Evolutionary conservation across 1,139 yeast genomes (phyloP).

Genomic region (Geotrichum candidum): DNA sequence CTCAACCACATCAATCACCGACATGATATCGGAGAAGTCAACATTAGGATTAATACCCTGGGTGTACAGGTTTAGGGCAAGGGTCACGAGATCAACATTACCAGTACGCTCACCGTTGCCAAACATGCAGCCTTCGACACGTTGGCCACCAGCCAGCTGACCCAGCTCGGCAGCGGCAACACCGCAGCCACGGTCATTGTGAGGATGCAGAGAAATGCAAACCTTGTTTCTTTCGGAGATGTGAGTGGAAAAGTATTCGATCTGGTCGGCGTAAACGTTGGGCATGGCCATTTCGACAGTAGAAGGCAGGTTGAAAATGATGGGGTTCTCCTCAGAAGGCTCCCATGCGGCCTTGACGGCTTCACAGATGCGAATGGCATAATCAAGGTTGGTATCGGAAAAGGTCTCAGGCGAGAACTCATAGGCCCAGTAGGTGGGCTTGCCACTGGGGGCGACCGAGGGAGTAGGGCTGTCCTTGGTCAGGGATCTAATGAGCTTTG

Average conservation of each 20-base stretch:
- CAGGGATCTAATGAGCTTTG: conserved; percentile 69
- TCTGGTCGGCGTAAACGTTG: conserved; percentile 92
- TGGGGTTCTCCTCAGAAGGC: conserved; percentile 75
- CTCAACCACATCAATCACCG: conserved; percentile 81
- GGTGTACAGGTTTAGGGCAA: conserved; percentile 88
- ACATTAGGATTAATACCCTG: conserved; percentile 84
- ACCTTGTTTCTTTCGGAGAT: conserved; percentile 80
- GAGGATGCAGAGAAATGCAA: conserved; percentile 88
- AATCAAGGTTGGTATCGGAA: conserved; percentile 81
- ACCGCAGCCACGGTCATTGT: conserved; percentile 96
- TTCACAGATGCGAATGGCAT: conserved; percentile 79
- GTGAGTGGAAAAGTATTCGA: conserved; percentile 77
- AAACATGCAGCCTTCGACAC: conserved; percentile 95
- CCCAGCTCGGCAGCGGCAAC: conserved; percentile 97
- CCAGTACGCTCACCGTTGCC: conserved; percentile 99
- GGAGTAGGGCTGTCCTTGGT: conserved; percentile 58
- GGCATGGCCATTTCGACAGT: conserved; percentile 97
- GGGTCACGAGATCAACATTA: conserved; percentile 89
- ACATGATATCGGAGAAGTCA: conserved; percentile 79
- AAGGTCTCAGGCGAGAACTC: conserved; percentile 96
- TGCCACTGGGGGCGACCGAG: conserved; percentile 51
- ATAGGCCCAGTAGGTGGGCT: conserved; percentile 75
- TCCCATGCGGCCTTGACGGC: conserved; percentile 95
- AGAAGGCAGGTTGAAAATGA: conserved; percentile 93
- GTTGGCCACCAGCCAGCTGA: conserved; percentile 90